Percentiles rank a stretch among this genome's conserved stretches.
Evolutionary conservation across 2,329 filamentous ascomycete genomes (phyloP).

Genomic region (Arthrobotrys pseudoclavata): DNA sequence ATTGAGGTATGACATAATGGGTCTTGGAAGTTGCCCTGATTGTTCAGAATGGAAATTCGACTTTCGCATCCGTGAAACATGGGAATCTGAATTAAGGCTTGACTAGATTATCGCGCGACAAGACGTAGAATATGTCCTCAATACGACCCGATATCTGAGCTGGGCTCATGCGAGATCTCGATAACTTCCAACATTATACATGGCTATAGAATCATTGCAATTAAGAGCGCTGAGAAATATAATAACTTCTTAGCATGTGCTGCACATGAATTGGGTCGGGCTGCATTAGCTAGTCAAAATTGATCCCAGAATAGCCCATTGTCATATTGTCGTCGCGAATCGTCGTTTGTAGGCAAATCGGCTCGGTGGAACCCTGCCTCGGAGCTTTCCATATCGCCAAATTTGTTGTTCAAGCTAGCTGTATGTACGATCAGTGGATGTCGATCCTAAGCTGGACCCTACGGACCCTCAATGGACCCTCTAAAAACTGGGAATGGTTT

Average conservation of each 20-base stretch:
- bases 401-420: no score
- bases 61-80: slow-evolving; percentile 50
- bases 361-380: slow-evolving; percentile 40
- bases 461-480: slow-evolving; percentile 2
- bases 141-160: not conserved
- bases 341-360: slow-evolving; percentile 45
- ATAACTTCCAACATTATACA: not conserved
- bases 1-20: slow-evolving; percentile 48
- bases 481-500: not conserved
- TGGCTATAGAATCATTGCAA: not conserved
- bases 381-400: slow-evolving; percentile 37
- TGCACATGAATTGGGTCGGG: not conserved
- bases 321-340: slow-evolving; percentile 35
- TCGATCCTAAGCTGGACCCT: not conserved
- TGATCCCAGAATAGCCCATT: not conserved
- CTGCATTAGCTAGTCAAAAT: slow-evolving; percentile 4
- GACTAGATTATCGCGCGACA: not conserved
- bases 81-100: slow-evolving; percentile 32
- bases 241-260: not conserved
- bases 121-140: not conserved
- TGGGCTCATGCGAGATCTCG: no score
- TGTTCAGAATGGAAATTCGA: slow-evolving; percentile 9
- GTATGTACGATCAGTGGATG: not conserved
- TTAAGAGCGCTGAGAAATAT: not conserved
- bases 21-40: slow-evolving; percentile 18